Evolutionary conservation across 768 basidiomycete species (phyloP), one percentile per base, ranked within the genome.

Genomic region (Boletales sp.): DNA sequence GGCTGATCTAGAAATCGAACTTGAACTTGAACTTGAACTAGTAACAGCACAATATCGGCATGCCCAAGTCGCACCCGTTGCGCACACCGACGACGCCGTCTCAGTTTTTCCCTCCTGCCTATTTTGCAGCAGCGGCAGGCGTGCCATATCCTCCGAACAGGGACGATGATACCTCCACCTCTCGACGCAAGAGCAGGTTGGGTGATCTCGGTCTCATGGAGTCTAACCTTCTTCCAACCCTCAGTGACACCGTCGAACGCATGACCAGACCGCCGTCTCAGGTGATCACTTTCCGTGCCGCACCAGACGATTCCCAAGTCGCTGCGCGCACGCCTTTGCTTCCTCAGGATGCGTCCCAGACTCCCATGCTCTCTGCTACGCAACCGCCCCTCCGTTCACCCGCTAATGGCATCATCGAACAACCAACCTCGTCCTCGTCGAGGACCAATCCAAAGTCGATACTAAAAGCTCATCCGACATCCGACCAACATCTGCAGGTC

Each of bases 231-330:
- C 64, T 89, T 34, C 87, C 87, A 9, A 83, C 85, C 15, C 70
- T 90, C 32, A 74, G 80, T 37, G 86, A 88, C 48, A 90, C 87
- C 0, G 76, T 90, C 34, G 78, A 84, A 56, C 78, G 80, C 40
- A 90, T 89, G 87, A 89, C 87, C 3, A 71, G 76, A 45, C 69
- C 75, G 13, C 78, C 80, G 1, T 72, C 72, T 36, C 67, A 67
- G 47, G 50, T 52, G 12, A 48, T 46, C 21, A 4, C 51, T 14
- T 37, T 47, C 30, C 38, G 38, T 32, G 24, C 42, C 4, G 17
- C 11, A 5, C 36, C 46, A 4, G 17, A 47, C 19, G 43, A 27
- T 47, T 44, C 48, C 12, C 45, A 53, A 6, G 37, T 50, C 5
- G 51, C 58, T 31, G 42, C 43, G 8, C 57, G 61, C 18, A 46